Base-by-base conservation (phyloP, 192 early-diverging fungal genomes). In the Coemansia sp. region DNA sequence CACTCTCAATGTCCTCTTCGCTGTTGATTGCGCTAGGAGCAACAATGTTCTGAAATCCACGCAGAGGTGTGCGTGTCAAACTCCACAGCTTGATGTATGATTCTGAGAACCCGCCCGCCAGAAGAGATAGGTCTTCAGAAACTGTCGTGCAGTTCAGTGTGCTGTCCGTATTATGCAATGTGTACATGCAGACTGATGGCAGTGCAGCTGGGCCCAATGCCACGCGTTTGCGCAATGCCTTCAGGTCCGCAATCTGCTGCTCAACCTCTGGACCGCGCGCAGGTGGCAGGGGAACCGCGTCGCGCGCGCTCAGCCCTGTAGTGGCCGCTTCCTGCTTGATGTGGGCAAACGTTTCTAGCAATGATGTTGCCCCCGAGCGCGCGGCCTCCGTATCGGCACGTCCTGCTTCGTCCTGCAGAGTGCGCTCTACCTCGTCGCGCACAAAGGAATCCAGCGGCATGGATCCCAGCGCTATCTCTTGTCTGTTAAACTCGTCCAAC, bases 1-100 rank as follows among this genome's bases (percentile, higher is more conserved):
- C 63, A 21, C 76, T 61, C 24, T 90, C 87, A 41, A 88, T 67
- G 54, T 92, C 89, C 28, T 70, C 69, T 44, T 80, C 82, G 44
- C 59, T 73, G 65, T 78, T 81, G 10, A 91, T 79, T 30, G 81
- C 60, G 10, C 67, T 76, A 14, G 88, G 83, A 16, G 85, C 81
- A 56, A 93, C 82, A 41, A 81, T 85, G 70, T 81, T 86, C 48
- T 65, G 70, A 52, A 93, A 81, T 18, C 87, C 87, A 23, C 81
- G 79, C 34, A 93, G 63, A 31, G 89, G 88, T 60, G 89, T 88
- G 56, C 83, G 87, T 55, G 85, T 91, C 54, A 99, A 72, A 75
- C 90, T 93, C 95, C 95, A 98, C 41, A 99, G 76, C 54, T 91
- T 89, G 48, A 99, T 80, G 71, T 91, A 91, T 4, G 96, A 98